Conservation (phyloP, 805 yeast species). For the Candida nanaspora region DNA sequence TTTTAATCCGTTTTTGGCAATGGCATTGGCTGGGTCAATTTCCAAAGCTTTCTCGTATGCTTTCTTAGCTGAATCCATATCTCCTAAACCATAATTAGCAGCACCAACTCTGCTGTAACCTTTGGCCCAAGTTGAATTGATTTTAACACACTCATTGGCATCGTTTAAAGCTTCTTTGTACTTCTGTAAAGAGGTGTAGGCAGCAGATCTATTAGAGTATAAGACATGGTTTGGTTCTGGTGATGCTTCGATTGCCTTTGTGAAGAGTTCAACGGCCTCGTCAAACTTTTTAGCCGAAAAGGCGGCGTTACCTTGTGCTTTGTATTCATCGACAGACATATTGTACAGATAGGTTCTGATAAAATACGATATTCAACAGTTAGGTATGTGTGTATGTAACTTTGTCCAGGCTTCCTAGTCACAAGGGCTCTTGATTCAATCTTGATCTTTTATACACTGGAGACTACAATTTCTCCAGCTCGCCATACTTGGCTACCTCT, state of each 20-base stretch:
- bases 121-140: slow-evolving; percentile 88
- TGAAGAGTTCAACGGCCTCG: slow-evolving; percentile 72
- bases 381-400: no score
- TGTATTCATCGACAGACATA: slow-evolving; percentile 68
- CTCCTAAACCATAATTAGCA: slow-evolving; percentile 82
- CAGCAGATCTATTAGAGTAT: slow-evolving; percentile 90
- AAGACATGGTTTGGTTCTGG: slow-evolving; percentile 84
- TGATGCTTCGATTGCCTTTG: slow-evolving; percentile 82
- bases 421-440: no score
- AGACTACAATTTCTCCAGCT: no score
- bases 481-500: no score
- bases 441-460: no score
- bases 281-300: slow-evolving; percentile 81
- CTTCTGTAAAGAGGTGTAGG: slow-evolving; percentile 72
- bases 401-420: no score
- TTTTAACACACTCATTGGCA: slow-evolving; percentile 75
- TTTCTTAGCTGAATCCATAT: slow-evolving; percentile 64
- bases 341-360: not conserved
- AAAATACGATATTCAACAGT: no score
- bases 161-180: slow-evolving; percentile 73
- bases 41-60: slow-evolving; percentile 75
- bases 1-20: slow-evolving; percentile 78
- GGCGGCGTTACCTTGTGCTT: slow-evolving; percentile 90
- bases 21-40: slow-evolving; percentile 72
- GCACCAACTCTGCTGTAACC: slow-evolving; percentile 93